Evolutionary conservation across 345 rosid species (phyloP).

Genomic region (Mangifera indica): DNA sequence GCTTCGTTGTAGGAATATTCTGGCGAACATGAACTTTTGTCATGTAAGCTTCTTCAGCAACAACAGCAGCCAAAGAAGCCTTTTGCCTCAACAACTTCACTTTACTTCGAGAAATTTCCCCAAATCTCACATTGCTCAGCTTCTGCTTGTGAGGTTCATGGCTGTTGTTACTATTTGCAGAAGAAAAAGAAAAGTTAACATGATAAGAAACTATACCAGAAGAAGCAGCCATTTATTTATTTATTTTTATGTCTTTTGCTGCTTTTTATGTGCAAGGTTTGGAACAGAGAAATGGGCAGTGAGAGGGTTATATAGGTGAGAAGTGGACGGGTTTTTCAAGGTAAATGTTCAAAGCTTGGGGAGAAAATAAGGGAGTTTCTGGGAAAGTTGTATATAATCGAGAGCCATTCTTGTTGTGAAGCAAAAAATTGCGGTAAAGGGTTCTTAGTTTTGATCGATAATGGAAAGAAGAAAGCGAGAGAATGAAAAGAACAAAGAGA

Average conservation of each 20-base stretch:
- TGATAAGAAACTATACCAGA: slow-evolving; percentile 19
- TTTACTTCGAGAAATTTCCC: slow-evolving; percentile 23
- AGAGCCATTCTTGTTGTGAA: neutral
- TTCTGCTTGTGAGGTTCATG: slow-evolving; percentile 30
- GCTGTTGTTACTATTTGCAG: neutral
- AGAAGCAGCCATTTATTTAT: slow-evolving; percentile 21
- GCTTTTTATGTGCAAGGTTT: slow-evolving; percentile 15
- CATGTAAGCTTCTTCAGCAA: slow-evolving; percentile 28
- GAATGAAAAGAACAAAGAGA: neutral
- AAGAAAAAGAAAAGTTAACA: slow-evolving; percentile 18
- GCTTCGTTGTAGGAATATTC: slow-evolving; percentile 57
- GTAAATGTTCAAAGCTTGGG: neutral
- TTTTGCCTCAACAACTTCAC: slow-evolving; percentile 22
- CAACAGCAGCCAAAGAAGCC: slow-evolving; percentile 22
- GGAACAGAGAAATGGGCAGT: slow-evolving; percentile 28
- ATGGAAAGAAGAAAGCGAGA: no score
- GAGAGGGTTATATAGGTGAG: slow-evolving; percentile 27
- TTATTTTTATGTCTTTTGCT: no score
- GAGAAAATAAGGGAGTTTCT: no score
- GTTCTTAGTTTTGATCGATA: neutral
- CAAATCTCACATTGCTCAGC: slow-evolving; percentile 18
- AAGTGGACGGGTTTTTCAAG: slow-evolving; percentile 17
- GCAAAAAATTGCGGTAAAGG: neutral
- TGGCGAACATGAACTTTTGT: slow-evolving; percentile 39
- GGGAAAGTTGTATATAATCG: slow-evolving; percentile 15